Conservation (phyloP, 192 early-diverging fungal genomes). For the Podila minutissima region DNA sequence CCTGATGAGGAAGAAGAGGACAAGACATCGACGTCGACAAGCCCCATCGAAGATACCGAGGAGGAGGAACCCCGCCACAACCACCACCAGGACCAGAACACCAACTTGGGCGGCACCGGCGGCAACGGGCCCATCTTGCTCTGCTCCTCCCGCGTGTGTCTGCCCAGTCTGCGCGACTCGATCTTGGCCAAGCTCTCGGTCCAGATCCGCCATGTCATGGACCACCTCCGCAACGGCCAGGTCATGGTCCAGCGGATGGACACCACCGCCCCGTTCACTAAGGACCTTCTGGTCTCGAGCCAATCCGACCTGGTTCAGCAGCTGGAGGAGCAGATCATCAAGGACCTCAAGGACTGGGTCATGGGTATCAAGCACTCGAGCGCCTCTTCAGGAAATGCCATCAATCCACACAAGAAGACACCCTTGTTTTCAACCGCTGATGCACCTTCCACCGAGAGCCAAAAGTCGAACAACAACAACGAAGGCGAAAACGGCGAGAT, state of each 20-base stretch:
- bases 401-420: too few relatives aligned
- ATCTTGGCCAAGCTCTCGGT: slow-evolving; percentile 24
- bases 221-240: slow-evolving; percentile 16
- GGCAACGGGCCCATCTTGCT: slow-evolving; percentile 27
- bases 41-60: background rate
- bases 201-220: slow-evolving; percentile 24
- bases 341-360: slow-evolving; percentile 35
- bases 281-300: slow-evolving; percentile 11
- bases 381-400: too few relatives aligned
- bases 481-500: background rate
- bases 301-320: slow-evolving; percentile 20
- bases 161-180: slow-evolving; percentile 20
- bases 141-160: slow-evolving; percentile 20
- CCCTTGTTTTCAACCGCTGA: too few relatives aligned
- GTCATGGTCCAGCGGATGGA: slow-evolving; percentile 20
- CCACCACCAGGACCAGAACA: slow-evolving; percentile 2
- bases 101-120: slow-evolving; percentile 17
- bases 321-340: slow-evolving; percentile 11
- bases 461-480: background rate
- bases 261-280: slow-evolving; percentile 15
- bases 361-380: slow-evolving; percentile 7
- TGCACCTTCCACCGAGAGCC: too few relatives aligned
- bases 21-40: background rate
- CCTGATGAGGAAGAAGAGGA: background rate
- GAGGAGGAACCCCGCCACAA: background rate